A percentile compares a stretch with the other conserved stretches of the same genome.
phyloP scores from a whole-genome alignment of 768 basidiomycete genomes.

The Podaxis sp. region DNA sequence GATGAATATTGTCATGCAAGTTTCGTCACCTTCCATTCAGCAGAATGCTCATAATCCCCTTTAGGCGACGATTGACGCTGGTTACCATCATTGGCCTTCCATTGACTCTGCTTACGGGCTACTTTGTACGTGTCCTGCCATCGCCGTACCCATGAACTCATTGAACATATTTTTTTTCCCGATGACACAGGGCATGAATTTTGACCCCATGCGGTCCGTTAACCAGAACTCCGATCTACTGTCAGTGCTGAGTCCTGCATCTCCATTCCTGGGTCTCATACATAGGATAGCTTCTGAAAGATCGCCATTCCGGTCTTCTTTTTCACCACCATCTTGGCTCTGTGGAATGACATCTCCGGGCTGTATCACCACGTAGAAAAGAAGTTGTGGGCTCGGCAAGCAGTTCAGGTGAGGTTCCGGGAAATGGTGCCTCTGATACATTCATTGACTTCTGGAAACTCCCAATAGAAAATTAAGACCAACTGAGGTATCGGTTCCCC shows the following conservation, averaged over 20 bases:
- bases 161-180: neutral
- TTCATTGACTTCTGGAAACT: neutral
- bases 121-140: slow-evolving; percentile 37
- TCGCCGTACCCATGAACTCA: neutral
- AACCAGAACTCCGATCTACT: slow-evolving; percentile 40
- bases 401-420: neutral
- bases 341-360: slow-evolving; percentile 44
- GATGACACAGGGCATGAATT: slow-evolving; percentile 59
- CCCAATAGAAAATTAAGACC: neutral
- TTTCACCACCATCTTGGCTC: slow-evolving; percentile 47
- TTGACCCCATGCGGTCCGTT: slow-evolving; percentile 46
- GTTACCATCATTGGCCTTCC: slow-evolving; percentile 71
- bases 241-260: slow-evolving; percentile 25
- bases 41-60: neutral
- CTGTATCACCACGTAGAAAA: slow-evolving; percentile 45
- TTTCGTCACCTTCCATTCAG: neutral
- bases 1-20: slow-evolving; percentile 71
- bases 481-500: neutral
- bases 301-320: slow-evolving; percentile 58
- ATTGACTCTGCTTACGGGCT: slow-evolving; percentile 65
- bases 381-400: slow-evolving; percentile 20
- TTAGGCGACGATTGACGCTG: slow-evolving; percentile 60
- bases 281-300: slow-evolving; percentile 53
- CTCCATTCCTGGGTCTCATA: neutral
- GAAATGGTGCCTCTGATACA: neutral